phyloP scores from a whole-genome alignment of 1,139 yeast genomes.

The Hansenula lynferdii region DNA sequence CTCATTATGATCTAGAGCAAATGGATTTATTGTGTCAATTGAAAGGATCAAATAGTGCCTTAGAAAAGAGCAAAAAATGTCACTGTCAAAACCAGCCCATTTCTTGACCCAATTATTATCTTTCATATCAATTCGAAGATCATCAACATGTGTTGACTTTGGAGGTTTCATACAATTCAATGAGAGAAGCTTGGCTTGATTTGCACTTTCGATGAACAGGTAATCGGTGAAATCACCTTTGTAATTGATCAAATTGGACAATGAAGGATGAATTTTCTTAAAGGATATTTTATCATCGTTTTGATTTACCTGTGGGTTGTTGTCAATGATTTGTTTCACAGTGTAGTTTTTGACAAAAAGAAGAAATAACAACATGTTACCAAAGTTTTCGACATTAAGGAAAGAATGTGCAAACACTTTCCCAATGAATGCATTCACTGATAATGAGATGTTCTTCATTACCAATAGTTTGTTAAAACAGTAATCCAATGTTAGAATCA shows the following conservation, averaged over 20 bases:
- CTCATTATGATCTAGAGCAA: conserved; percentile 10
- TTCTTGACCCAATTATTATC: conserved; percentile 52
- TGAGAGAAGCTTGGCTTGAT: conserved; percentile 5
- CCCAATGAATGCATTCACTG: conserved; percentile 73
- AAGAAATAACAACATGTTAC: conserved; percentile 55
- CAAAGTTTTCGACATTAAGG: conserved; percentile 55
- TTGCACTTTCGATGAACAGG: conserved; percentile 14
- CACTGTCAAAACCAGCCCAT: conserved; percentile 47
- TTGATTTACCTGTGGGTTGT: conserved; percentile 26
- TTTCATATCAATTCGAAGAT: conserved; percentile 13
- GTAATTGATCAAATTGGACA: conserved; percentile 13
- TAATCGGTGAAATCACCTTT: conserved; percentile 11
- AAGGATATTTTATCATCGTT: conserved; percentile 15
- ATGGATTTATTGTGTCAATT: conserved; percentile 8
- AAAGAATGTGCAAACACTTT: conserved; percentile 70
- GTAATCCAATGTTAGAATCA: conserved; percentile 52
- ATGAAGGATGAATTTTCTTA: conserved; percentile 7
- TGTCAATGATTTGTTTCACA: conserved; percentile 21
- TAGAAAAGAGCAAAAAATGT: conserved; percentile 66
- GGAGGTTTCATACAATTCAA: conserved; percentile 20
- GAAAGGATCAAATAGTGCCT: conserved; percentile 51
- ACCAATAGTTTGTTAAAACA: conserved; percentile 40
- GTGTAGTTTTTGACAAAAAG: conserved; percentile 42
- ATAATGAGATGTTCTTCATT: conserved; percentile 50
- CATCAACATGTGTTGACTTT: conserved; percentile 1